phyloP scores from a whole-genome alignment of 176 grass and related monocot species.

The Zoysia japonica region DNA sequence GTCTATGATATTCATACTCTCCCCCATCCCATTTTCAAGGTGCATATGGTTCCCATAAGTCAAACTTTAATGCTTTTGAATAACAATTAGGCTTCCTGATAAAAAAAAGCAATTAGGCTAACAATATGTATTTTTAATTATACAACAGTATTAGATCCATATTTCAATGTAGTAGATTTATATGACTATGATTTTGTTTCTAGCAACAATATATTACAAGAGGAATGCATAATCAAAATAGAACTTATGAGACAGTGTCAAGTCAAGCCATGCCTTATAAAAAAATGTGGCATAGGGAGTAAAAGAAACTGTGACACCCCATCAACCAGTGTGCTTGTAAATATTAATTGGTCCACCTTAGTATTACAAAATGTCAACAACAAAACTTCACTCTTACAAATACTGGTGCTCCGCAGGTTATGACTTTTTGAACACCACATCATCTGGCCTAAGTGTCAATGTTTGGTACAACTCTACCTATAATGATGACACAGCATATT shows the following conservation, averaged over 20 bases:
- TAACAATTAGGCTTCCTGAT: too few species aligned
- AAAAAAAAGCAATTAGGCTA: not conserved
- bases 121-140: not conserved
- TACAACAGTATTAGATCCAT: not conserved
- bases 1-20: conserved; percentile 6
- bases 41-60: not conserved
- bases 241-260: not conserved
- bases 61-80: not conserved
- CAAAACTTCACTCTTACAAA: not conserved
- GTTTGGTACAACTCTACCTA: conserved; percentile 96
- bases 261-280: not conserved
- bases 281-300: not conserved
- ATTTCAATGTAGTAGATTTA: not conserved
- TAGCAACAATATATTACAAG: not conserved
- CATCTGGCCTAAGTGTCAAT: conserved; percentile 58
- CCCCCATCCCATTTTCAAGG: not conserved
- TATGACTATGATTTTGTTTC: not conserved
- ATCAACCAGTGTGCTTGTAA: not conserved
- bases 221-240: not conserved
- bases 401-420: conserved; percentile 58
- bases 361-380: conserved; percentile 17
- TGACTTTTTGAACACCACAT: conserved; percentile 70
- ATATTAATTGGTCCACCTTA: not conserved
- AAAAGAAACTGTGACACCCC: not conserved
- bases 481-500: conserved; percentile 59